Evolutionary conservation across 179 eudicot species (phyloP), one percentile per base, ranked within the genome.

Genomic region (Silene vulgaris): DNA sequence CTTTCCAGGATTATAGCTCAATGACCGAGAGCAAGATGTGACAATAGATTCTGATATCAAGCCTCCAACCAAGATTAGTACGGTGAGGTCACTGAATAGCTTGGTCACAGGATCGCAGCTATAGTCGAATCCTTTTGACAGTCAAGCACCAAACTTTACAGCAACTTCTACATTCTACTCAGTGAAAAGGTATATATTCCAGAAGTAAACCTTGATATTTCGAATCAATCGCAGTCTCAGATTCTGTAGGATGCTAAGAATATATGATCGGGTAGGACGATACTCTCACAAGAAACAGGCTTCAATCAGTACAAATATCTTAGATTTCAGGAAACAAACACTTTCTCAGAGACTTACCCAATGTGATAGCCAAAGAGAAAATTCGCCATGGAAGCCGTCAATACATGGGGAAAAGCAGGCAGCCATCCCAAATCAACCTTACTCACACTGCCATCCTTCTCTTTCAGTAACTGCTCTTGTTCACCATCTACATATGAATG

Each of bases 361-460:
- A 90, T 90, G 79, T 87, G 95, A 87, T 85, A 90, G 12, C 95
- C 95, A 72, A 90, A 90, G 21, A 88, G 85, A 80, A 88, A 90
- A 87, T 90, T 90, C 74, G 95, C 83, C 91, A 90, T 87, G 66
- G 91, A 90, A 83, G 91, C 90, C 73, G 82, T 66, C 76, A 87
- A 67, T 1, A 84, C 86, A 80, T 90, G 91, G 56, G 91, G 95
- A 54, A 88, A 86, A 65, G 89, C 87, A 76, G 95, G 87, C 60
- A 88, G 80, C 91, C 91, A 90, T 52, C 91, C 95, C 62, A 84
- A 76, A 79, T 85, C 95, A 81, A 72, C 40, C 59, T 52, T 77
- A 63, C 79, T 81, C 8, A 23, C 74, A 77, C 48, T 57, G 64
- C 20, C 81, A 77, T 70, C 74, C 21, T 52, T 23, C 40, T 45